Percentiles rank a stretch among this genome's conserved stretches.
These are phyloP conservation scores for Alternaria sp. DNA, from an alignment of 2,329 filamentous ascomycete genomes.

Conservation along the genomic window DNA sequence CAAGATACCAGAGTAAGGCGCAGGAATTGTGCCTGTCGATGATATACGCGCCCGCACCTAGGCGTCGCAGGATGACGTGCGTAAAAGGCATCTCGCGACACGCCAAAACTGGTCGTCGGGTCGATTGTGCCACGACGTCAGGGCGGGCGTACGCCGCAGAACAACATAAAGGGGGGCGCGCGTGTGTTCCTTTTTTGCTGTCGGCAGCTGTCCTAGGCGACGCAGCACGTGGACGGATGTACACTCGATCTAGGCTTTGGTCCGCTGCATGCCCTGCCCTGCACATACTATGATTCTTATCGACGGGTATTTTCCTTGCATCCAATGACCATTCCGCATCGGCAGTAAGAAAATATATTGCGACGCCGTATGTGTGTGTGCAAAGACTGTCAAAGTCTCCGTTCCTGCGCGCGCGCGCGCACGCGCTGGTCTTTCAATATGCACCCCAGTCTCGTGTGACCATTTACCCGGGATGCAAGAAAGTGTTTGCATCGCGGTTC, in stretches of 20 bases:
- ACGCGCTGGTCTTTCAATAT: conserved; percentile 4
- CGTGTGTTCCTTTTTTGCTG: neutral
- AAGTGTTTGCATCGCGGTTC: neutral
- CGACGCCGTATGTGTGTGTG: neutral
- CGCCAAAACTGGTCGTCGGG: neutral
- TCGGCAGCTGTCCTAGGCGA: neutral
- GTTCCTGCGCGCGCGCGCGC: neutral
- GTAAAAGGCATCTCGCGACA: neutral
- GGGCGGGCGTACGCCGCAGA: neutral
- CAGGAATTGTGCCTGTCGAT: neutral
- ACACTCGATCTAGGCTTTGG: neutral
- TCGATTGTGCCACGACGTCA: neutral
- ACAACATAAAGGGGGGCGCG: neutral
- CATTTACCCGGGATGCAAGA: conserved; percentile 22
- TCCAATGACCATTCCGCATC: neutral
- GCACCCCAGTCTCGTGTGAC: conserved; percentile 13
- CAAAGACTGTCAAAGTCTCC: neutral
- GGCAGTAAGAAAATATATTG: neutral
- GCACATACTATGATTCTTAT: neutral
- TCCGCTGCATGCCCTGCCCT: neutral
- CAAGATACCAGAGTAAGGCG: neutral
- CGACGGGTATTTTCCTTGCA: neutral
- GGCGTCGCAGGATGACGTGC: neutral
- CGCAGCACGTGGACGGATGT: neutral
- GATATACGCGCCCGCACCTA: neutral